Evolutionary conservation across 495 filamentous ascomycete species (phyloP).

Genomic region (Geoglossum glabrum): DNA sequence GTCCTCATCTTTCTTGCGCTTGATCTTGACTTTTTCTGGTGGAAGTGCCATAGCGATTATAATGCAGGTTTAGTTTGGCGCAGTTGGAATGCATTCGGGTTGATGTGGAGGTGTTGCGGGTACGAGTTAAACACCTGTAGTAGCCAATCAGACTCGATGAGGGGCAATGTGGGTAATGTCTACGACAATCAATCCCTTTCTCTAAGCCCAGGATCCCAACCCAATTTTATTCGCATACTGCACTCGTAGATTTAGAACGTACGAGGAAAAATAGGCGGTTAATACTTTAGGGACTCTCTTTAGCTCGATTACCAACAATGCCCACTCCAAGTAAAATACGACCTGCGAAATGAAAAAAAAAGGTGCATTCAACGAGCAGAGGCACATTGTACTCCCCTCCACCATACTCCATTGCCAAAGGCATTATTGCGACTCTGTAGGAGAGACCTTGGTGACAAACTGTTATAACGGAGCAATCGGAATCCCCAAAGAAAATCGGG

Average conservation of each 20-base stretch:
- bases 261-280: background rate
- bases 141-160: no score
- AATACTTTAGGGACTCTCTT: background rate
- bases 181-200: no score
- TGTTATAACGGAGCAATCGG: background rate
- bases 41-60: conserved; percentile 29
- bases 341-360: background rate
- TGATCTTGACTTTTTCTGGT: conserved; percentile 34
- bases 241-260: no score
- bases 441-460: background rate
- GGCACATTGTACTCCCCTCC: background rate
- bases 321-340: background rate
- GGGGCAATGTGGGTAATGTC: no score
- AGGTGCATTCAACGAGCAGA: background rate
- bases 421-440: background rate
- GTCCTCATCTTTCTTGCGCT: conserved; percentile 35
- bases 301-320: background rate
- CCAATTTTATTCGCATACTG: no score
- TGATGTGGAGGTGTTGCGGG: no score
- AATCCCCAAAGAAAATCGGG: background rate
- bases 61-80: no score
- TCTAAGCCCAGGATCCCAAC: no score
- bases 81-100: no score
- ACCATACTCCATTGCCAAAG: background rate
- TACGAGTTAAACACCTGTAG: no score